Conservation (phyloP, 2,329 filamentous ascomycete species). For the Cyphellophora europaea region DNA sequence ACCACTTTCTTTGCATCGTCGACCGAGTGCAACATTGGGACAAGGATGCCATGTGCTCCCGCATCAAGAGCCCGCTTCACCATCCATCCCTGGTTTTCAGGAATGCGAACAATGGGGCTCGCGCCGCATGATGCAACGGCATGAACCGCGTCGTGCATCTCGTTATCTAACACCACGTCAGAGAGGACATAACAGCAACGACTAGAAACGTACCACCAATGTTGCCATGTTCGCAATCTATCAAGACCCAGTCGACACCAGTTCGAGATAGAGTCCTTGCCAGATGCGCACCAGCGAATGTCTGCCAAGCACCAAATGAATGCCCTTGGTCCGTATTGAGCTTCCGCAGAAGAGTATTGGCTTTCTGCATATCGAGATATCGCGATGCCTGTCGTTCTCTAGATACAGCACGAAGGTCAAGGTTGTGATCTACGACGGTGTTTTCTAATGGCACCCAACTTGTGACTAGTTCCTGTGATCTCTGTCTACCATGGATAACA, state of each 20-base stretch:
- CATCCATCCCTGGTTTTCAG: conserved; percentile 27
- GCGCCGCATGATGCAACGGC: conserved; percentile 28
- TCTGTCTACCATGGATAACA: too few species aligned
- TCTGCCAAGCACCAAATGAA: too few species aligned
- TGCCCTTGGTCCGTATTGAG: too few species aligned
- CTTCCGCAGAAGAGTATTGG: too few species aligned
- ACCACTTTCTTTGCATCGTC: conserved; percentile 17
- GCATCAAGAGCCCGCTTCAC: conserved; percentile 30
- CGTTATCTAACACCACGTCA: neutral
- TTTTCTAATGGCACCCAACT: too few species aligned
- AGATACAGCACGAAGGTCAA: too few species aligned
- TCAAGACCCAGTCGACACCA: conserved; percentile 11
- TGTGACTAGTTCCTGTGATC: too few species aligned
- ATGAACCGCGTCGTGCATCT: conserved; percentile 17
- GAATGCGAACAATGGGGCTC: conserved; percentile 27
- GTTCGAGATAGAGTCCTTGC: too few species aligned
- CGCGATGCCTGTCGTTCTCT: too few species aligned
- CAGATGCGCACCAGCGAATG: too few species aligned
- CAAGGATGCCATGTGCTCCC: conserved; percentile 28
- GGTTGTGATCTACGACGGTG: too few species aligned
- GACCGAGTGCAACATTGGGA: conserved; percentile 19
- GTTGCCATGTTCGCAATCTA: conserved; percentile 20
- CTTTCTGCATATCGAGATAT: too few species aligned
- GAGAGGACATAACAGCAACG: neutral
- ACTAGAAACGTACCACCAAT: conserved; percentile 11